phyloP scores from a whole-genome alignment of 179 eudicot genomes.

The Carnegiea gigantea region DNA sequence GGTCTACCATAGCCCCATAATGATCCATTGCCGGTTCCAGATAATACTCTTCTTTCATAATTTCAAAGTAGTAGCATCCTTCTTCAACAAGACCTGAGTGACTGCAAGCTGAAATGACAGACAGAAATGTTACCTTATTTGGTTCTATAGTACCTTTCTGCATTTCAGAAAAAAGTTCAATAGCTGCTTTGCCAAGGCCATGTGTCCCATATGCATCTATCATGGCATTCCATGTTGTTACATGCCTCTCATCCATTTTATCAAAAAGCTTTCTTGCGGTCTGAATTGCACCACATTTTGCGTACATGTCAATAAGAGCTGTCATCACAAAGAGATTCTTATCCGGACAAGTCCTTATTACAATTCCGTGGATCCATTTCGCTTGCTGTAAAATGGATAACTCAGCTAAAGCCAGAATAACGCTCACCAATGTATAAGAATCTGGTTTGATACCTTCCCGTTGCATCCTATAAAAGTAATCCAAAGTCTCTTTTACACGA shows the following conservation, averaged over 20 bases:
- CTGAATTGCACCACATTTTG: constrained; percentile 65
- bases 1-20: constrained; percentile 79
- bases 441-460: constrained; percentile 39
- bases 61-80: constrained; percentile 45
- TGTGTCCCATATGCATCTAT: constrained; percentile 83
- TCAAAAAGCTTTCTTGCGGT: constrained; percentile 64
- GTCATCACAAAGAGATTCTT: constrained; percentile 59
- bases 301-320: constrained; percentile 78
- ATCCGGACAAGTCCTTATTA: constrained; percentile 48
- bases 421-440: constrained; percentile 64
- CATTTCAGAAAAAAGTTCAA: constrained; percentile 54
- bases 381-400: constrained; percentile 56
- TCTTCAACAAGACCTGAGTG: constrained; percentile 68
- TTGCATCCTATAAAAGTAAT: constrained; percentile 44
- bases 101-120: constrained; percentile 70
- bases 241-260: constrained; percentile 52
- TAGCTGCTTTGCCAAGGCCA: constrained; percentile 52
- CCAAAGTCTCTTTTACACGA: constrained; percentile 47
- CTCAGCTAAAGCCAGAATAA: constrained; percentile 70
- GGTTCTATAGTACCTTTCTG: constrained; percentile 38
- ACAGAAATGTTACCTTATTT: constrained; percentile 60
- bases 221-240: constrained; percentile 81
- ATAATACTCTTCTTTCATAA: constrained; percentile 54
- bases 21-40: constrained; percentile 69
- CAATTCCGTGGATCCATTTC: constrained; percentile 70